Evolutionary conservation across 345 rosid species (phyloP), one percentile per base, ranked within the genome.

Genomic region (Murraya koenigii): DNA sequence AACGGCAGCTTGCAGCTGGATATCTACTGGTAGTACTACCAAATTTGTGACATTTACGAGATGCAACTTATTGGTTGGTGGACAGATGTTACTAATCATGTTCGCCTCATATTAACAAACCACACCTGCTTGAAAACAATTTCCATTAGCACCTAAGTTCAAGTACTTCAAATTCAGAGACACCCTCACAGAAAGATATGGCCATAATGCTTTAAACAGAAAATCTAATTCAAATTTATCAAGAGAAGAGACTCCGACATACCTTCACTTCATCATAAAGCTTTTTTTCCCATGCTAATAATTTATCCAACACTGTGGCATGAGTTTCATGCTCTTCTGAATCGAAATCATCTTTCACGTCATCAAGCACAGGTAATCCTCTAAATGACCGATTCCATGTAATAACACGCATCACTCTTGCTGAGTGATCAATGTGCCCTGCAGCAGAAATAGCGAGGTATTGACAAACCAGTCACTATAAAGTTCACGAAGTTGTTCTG

Each of bases 241-340:
- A 55, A n/a, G 32, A 17, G 38, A n/a, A 32, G 26, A 28, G 30
- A 62, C 56, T 63, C 36, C 49, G 39, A 59, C 84, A 75, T 79
- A 96, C 99, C 97, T 91, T 96, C 47, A 96, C 99, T 91, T 96
- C 98, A 72, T 96, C 98, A 70, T 92, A 96, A 63, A 96, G 97
- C 90, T 94, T 96, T 77, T 94, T 96, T 32, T 96, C 97, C 99
- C 99, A 96, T 6, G 98, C 99, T 64, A 94, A 86, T 90, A 96
- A 87, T 79, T 96, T 96, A 82, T 96, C 98, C 90, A 96, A 89
- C 65, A 96, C 93, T 38, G 97, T 91, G 58, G 99, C 99, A 80
- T 94, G 98, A 70, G 98, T 96, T 89, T 94, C 97, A 75, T 92
- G 76, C 78, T 90, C 97, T 70, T 89, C 98, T 1, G 85, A 79